Percentiles rank a stretch among this genome's conserved stretches.
Conservation (phyloP, 441 rosid genomes). For the Adansonia rubrostipa region DNA sequence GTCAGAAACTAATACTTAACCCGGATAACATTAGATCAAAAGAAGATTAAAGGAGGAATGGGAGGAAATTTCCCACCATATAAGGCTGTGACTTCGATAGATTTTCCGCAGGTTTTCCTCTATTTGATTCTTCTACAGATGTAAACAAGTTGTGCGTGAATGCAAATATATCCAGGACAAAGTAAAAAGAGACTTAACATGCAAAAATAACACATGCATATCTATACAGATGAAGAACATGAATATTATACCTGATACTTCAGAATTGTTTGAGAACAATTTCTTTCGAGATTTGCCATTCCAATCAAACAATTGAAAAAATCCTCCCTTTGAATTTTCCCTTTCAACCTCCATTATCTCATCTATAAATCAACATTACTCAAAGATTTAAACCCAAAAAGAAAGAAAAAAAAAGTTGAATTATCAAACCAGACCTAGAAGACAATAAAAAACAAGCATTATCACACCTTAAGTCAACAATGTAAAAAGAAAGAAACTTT, state of each 20-base stretch:
- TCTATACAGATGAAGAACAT: background rate
- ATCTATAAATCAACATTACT: slow-evolving; percentile 35
- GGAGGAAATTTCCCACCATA: slow-evolving; percentile 42
- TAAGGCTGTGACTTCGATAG: slow-evolving; percentile 38
- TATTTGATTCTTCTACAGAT: slow-evolving; percentile 46
- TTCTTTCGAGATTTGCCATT: slow-evolving; percentile 81
- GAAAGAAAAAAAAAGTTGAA: background rate
- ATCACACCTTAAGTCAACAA: background rate
- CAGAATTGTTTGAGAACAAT: slow-evolving; percentile 53
- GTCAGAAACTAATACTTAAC: slow-evolving; percentile 11
- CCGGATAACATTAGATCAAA: background rate
- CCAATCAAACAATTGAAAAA: slow-evolving; percentile 80
- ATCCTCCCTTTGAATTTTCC: slow-evolving; percentile 66
- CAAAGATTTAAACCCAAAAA: background rate
- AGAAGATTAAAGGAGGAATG: slow-evolving; percentile 14
- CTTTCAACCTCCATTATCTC: slow-evolving; percentile 68
- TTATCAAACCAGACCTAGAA: slow-evolving; percentile 24
- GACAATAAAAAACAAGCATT: background rate
- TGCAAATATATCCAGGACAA: background rate
- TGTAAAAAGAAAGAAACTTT: slow-evolving; percentile 15
- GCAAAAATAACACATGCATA: slow-evolving; percentile 12
- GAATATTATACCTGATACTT: slow-evolving; percentile 43
- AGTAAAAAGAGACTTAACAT: background rate
- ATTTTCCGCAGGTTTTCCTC: slow-evolving; percentile 46
- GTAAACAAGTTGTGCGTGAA: background rate